phyloP scores from a whole-genome alignment of 2,329 filamentous ascomycete genomes.

The Neopestalotiopsis sp. region DNA sequence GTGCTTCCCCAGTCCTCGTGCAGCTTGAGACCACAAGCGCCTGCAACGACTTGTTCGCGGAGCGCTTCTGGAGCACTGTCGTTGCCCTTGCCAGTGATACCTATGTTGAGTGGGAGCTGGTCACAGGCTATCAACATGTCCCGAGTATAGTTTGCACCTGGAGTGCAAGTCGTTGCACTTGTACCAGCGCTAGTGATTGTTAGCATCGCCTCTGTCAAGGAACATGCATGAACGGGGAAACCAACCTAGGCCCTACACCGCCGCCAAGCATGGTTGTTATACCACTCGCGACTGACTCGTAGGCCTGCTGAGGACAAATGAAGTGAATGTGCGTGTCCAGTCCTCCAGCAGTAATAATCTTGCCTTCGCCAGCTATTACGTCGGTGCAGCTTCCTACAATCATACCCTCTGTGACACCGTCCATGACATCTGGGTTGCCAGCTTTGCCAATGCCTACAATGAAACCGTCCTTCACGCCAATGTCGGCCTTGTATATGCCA shows the following conservation, averaged over 20 bases:
- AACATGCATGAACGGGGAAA: constrained; percentile 15
- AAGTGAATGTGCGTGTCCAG: constrained; percentile 93
- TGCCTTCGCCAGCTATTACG: constrained; percentile 87
- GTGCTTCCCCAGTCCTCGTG: constrained; percentile 97
- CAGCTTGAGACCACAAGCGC: constrained; percentile 88
- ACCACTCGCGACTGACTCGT: constrained; percentile 83
- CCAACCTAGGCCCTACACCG: constrained; percentile 85
- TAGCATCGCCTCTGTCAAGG: constrained; percentile 22
- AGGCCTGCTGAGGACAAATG: constrained; percentile 90
- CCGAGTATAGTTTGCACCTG: constrained; percentile 80
- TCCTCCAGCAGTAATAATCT: constrained; percentile 89
- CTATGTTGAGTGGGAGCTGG: constrained; percentile 80
- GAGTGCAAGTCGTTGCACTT: constrained; percentile 92
- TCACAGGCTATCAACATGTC: constrained; percentile 93
- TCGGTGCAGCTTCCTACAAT: constrained; percentile 88
- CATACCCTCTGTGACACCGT: constrained; percentile 79
- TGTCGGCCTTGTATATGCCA: constrained; percentile 96
- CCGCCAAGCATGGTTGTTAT: constrained; percentile 92
- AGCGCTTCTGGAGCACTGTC: constrained; percentile 75
- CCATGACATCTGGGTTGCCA: constrained; percentile 97
- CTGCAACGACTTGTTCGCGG: constrained; percentile 80
- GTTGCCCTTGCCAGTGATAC: constrained; percentile 93
- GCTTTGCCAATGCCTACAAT: constrained; percentile 94
- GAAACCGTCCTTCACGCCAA: constrained; percentile 85
- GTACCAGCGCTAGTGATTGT: constrained; percentile 71